These are phyloP conservation scores for Apiospora malaysiana DNA, from an alignment of 2,329 filamentous ascomycete genomes.

Conservation along the genomic window DNA sequence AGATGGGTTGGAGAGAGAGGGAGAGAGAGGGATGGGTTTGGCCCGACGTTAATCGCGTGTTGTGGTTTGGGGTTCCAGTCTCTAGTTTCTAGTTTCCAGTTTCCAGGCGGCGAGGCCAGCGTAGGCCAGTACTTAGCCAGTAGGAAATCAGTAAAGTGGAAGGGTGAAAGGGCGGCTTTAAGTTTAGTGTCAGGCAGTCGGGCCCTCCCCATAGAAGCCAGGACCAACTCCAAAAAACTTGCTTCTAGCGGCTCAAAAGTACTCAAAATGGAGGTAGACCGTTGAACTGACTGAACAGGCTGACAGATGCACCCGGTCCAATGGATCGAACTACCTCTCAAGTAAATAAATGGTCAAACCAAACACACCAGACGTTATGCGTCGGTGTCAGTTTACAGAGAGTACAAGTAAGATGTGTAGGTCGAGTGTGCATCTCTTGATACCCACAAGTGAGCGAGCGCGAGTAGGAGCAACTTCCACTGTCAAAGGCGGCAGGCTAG, in stretches of 20 bases:
- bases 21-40: neutral
- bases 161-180: slow-evolving; percentile 10
- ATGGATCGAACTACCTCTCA: neutral
- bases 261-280: neutral
- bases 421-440: neutral
- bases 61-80: neutral
- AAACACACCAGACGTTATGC: neutral
- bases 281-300: neutral
- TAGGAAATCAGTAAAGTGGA: neutral
- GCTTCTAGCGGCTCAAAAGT: neutral
- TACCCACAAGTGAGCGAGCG: neutral
- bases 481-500: slow-evolving; percentile 5
- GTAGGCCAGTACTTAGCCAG: too few species aligned
- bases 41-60: slow-evolving; percentile 8
- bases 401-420: too few species aligned
- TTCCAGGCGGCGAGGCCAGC: neutral
- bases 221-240: slow-evolving; percentile 18
- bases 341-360: too few species aligned
- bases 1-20: neutral
- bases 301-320: neutral
- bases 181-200: slow-evolving; percentile 11
- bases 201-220: neutral
- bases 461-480: slow-evolving; percentile 1
- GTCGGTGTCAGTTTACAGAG: neutral
- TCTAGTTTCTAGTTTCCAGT: too few species aligned